Percentiles rank a stretch among this genome's conserved stretches.
phyloP scores from a whole-genome alignment of 164 flowering plant species.

The Aristolochia fimbriata region DNA sequence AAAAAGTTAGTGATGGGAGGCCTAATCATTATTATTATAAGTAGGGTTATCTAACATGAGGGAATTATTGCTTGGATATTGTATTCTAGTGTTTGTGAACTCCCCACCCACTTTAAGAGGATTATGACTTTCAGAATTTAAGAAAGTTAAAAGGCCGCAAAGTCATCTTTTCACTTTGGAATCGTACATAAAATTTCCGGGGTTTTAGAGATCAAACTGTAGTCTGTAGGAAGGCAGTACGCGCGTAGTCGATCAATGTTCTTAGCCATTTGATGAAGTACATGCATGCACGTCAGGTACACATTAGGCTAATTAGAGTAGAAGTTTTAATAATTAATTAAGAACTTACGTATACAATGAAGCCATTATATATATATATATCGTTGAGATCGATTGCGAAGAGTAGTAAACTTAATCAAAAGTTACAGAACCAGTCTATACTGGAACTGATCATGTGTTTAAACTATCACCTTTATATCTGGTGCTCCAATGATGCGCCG shows the following conservation, averaged over 20 bases:
- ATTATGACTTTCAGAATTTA: background rate
- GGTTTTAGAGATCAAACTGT: too few relatives aligned
- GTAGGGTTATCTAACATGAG: constrained; percentile 1
- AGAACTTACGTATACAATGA: too few relatives aligned
- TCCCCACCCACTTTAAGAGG: constrained; percentile 1
- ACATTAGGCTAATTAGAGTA: too few relatives aligned
- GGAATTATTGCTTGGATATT: background rate
- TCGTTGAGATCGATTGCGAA: background rate
- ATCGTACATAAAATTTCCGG: background rate
- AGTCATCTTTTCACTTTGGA: background rate
- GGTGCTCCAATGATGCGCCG: too few relatives aligned
- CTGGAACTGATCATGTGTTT: too few relatives aligned
- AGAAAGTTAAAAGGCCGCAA: background rate
- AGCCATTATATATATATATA: too few relatives aligned
- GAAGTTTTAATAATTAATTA: too few relatives aligned
- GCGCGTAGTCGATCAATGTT: too few relatives aligned
- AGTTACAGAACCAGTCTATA: too few relatives aligned
- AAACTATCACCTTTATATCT: too few relatives aligned
- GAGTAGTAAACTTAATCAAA: too few relatives aligned
- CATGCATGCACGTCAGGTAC: background rate
- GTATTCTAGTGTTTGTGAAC: background rate
- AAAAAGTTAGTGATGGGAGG: background rate
- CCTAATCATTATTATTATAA: background rate
- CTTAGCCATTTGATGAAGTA: background rate
- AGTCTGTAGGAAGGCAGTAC: background rate